These are phyloP conservation scores for Lobosporangium transversale DNA, from an alignment of 192 early-diverging fungal species.

Conservation along the genomic window DNA sequence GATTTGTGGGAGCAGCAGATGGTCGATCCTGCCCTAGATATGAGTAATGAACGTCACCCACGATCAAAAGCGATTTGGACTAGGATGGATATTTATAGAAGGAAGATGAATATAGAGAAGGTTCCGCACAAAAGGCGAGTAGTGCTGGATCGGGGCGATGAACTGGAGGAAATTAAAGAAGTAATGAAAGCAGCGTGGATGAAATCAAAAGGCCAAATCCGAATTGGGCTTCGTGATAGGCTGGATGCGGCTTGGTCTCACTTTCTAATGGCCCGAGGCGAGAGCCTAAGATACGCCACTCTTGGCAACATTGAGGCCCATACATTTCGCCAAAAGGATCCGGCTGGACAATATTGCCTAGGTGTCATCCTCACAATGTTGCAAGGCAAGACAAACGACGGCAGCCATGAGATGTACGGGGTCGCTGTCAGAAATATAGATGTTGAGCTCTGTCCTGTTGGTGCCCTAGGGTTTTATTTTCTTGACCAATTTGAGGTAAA, in stretches of 20 bases:
- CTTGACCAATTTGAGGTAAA: slow-evolving; percentile 1
- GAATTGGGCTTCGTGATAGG: slow-evolving; percentile 3
- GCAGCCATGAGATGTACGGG: not conserved
- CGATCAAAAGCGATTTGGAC: not conserved
- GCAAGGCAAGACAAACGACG: not conserved
- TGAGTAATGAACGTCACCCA: slow-evolving; percentile 5
- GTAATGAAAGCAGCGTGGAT: not conserved
- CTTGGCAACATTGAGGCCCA: not conserved
- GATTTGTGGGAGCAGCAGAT: slow-evolving; percentile 6
- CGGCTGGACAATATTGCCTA: not conserved
- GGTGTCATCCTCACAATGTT: slow-evolving; percentile 4
- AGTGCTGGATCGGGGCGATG: not conserved
- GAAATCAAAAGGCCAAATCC: not conserved
- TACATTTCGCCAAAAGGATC: not conserved
- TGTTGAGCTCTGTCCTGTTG: slow-evolving; percentile 12
- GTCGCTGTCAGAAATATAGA: slow-evolving; percentile 2
- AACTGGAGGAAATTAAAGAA: slow-evolving; percentile 1
- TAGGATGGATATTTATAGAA: not conserved
- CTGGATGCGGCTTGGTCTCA: slow-evolving; percentile 5
- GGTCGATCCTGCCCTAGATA: not conserved
- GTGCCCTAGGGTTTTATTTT: slow-evolving; percentile 11
- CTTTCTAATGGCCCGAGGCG: slow-evolving; percentile 4
- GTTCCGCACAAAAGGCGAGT: not conserved
- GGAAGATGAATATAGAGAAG: not conserved
- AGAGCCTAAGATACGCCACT: not conserved